phyloP scores from a whole-genome alignment of 1,284 basidiomycete genomes.

The Cryptococcus sp. region DNA sequence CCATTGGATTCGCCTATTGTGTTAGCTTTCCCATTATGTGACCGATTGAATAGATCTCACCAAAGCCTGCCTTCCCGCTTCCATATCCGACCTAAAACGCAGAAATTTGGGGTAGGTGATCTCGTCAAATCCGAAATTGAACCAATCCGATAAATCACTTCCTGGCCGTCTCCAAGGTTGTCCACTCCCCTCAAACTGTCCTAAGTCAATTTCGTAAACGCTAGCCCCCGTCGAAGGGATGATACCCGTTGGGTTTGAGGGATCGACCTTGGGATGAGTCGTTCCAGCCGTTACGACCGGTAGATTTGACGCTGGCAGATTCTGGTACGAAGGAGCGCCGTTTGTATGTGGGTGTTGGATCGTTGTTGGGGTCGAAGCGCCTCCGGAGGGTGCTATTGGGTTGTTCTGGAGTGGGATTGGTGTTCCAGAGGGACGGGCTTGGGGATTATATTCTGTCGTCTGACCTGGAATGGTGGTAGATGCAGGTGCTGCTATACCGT shows the following conservation, averaged over 20 bases:
- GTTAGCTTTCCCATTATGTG: slow-evolving; percentile 6
- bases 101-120: slow-evolving; percentile 90
- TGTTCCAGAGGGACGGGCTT: slow-evolving; percentile 56
- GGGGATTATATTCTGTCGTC: slow-evolving; percentile 85
- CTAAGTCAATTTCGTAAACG: slow-evolving; percentile 84
- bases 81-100: slow-evolving; percentile 74
- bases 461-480: slow-evolving; percentile 58
- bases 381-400: slow-evolving; percentile 11
- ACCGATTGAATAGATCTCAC: slow-evolving; percentile 25
- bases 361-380: slow-evolving; percentile 6
- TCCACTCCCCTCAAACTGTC: slow-evolving; percentile 65
- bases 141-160: slow-evolving; percentile 93
- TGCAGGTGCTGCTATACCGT: slow-evolving; percentile 13
- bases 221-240: slow-evolving; percentile 58
- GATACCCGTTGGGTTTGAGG: slow-evolving; percentile 57
- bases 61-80: slow-evolving; percentile 52
- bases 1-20: slow-evolving; percentile 11
- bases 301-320: slow-evolving; percentile 33
- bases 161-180: slow-evolving; percentile 90
- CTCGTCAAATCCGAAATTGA: slow-evolving; percentile 99
- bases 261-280: slow-evolving; percentile 56
- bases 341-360: slow-evolving; percentile 6
- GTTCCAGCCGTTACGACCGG: slow-evolving; percentile 38
- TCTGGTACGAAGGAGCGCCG: slow-evolving; percentile 13
- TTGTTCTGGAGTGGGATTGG: slow-evolving; percentile 8